Base-by-base conservation (phyloP, 2,329 filamentous ascomycete genomes). In the Cytospora paraplurivora region DNA sequence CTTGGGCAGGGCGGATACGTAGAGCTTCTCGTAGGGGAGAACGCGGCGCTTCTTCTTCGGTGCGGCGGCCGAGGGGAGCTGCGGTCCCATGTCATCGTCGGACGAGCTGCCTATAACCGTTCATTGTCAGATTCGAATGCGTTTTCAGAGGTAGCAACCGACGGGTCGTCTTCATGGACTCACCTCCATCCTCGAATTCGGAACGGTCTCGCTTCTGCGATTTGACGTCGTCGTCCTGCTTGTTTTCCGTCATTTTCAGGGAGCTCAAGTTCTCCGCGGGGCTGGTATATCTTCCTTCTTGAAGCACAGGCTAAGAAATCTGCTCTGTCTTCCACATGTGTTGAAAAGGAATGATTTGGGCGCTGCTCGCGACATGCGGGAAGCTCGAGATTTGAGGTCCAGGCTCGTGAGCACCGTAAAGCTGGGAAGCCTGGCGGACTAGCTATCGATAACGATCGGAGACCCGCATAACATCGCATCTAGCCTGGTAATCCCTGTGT, bases 21-120 rank as follows among this genome's bases (percentile, higher is more conserved):
- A 98, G 71, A 98, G 88, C 76, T 95, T 97, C 78, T 98, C 94
- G 79, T 97, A 94, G 1, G 92, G 92, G 2, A 99, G 87, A 70
- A 91, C 91, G 71, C 93, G 86, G 67, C 91, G 88, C 79, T 97
- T 97, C 84, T 96, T 96, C 81, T 94, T 94, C 61, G 88, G 90
- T 2, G 88, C 87, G 21, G 84, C 88, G 56, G 88, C 85, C 1
- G 92, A 90, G 51, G 95, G 94, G 35, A 98, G 85, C 70, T 94
- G 90, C 34, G 95, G 95, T 51, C 95, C 95, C 79, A 97, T 95
- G 73, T 96, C 93, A 78, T 97, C 93, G 71, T 92, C 90, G 41
- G 92, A 96, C 37, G 64, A 66, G 71, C 84, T 87, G 59, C 86
- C 86, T 83, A 63, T 67, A 67, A 59, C 50, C 54, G 19, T 5